Evolutionary conservation across 2,329 filamentous ascomycete genomes (phyloP), one percentile per base, ranked within the genome.

Genomic region (Fusarium dimerum): DNA sequence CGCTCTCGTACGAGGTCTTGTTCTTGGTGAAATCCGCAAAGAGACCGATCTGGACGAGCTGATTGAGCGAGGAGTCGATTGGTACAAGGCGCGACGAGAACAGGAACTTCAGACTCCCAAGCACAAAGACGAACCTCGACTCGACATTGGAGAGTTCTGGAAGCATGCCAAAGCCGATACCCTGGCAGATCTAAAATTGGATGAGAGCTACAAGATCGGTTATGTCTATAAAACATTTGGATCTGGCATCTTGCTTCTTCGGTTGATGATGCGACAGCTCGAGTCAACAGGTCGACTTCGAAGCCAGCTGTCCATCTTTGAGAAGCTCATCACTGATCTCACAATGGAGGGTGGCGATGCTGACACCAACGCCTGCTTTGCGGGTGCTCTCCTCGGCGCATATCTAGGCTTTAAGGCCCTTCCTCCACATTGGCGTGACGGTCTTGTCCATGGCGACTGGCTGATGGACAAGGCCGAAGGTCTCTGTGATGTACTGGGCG

Each of bases 161-260:
- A 65, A 58, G n/a, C 71, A 81, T 56, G 66, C 71, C 6, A 69
- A 69, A 12, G 72, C 70, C 3, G 55, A 67, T 32, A 61, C 58
- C 0, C 63, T 81, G 1, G 65, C 67, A 1, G 72, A 72, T 3
- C 65, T 81, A 39, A 60, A 75, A 43, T 64, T 81, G 16, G 79
- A 82, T 52, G 73, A 77, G 16, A 55, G 58, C 6, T 59, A 62
- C 26, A 72, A 74, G 59, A 80, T 82, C 43, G 79, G 80, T 4
- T 81, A 81, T 52, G 78, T 80, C 26, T 81, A 80, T 64, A 81
- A 82, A 64, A 75, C 76, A 5, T 72, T 82, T 12, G 79, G 78
- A 0, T 71, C 77, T 0, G 78, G 77, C 0, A 67, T 81, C 11
- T 57, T 78, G 16, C 63, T 73, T 11, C 64, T 81, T 9, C 70